Conservation (phyloP, 2,329 filamentous ascomycete genomes). For the Periconia macrospinosa region DNA sequence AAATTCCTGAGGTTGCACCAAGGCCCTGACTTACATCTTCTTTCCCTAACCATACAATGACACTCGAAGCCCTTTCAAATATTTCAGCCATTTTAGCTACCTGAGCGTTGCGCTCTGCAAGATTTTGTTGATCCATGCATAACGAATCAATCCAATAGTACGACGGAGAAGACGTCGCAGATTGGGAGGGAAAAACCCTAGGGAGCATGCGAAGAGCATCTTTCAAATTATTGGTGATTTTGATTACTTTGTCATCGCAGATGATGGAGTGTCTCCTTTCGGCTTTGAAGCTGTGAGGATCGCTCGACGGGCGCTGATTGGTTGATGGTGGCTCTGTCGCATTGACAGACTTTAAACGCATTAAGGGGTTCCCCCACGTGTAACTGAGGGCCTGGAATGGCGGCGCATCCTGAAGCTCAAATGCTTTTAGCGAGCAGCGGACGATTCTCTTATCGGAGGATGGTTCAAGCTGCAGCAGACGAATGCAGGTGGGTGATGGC, state of each 20-base stretch:
- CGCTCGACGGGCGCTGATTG: background rate
- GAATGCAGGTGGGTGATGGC: conserved; percentile 22
- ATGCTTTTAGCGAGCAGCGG: conserved; percentile 17
- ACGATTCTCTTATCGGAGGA: conserved; percentile 11
- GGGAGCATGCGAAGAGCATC: conserved; percentile 28
- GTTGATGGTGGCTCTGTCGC: too few relatives aligned
- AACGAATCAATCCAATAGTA: conserved; percentile 36
- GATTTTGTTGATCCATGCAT: conserved; percentile 31
- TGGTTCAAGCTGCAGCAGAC: conserved; percentile 22
- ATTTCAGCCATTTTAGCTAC: conserved; percentile 34
- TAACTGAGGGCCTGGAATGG: conserved; percentile 22
- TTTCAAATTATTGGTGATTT: conserved; percentile 23
- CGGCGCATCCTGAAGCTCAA: conserved; percentile 20
- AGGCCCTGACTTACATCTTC: conserved; percentile 14
- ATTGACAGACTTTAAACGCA: conserved; percentile 3
- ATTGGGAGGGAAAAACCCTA: conserved; percentile 7
- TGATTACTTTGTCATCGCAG: conserved; percentile 21
- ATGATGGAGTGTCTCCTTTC: conserved; percentile 17
- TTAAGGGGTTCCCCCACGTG: conserved; percentile 21
- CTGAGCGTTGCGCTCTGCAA: conserved; percentile 26
- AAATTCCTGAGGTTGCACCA: too few relatives aligned
- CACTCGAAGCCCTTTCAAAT: conserved; percentile 23
- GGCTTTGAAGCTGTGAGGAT: background rate
- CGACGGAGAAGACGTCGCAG: conserved; percentile 1
- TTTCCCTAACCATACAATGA: conserved; percentile 36